These are phyloP conservation scores for Penicillium odoratum DNA, from an alignment of 495 filamentous ascomycete species.

Conservation along the genomic window DNA sequence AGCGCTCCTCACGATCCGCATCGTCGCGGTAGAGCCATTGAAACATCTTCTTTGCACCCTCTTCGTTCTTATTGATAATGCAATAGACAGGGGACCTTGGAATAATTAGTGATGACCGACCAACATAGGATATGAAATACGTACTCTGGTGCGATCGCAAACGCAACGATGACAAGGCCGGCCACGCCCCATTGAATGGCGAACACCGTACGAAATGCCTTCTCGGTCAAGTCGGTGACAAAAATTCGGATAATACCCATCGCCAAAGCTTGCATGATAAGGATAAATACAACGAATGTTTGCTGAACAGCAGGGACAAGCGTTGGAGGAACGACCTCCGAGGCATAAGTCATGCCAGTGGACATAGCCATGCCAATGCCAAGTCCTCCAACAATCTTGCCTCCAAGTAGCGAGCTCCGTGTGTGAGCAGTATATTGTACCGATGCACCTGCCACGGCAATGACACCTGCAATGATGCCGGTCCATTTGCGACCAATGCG, in stretches of 20 bases:
- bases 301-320: slow-evolving; percentile 22
- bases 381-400: slow-evolving; percentile 31
- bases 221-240: slow-evolving; percentile 18
- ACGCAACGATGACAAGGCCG: slow-evolving; percentile 14
- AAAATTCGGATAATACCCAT: slow-evolving; percentile 30
- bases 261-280: slow-evolving; percentile 27
- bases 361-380: slow-evolving; percentile 19
- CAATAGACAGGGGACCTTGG: background rate
- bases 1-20: slow-evolving; percentile 16
- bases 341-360: slow-evolving; percentile 30
- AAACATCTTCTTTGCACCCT: slow-evolving; percentile 12
- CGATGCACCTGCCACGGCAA: slow-evolving; percentile 10
- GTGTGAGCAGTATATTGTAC: slow-evolving; percentile 19
- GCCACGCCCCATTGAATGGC: slow-evolving; percentile 22
- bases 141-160: slow-evolving; percentile 20
- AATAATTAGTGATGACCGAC: background rate
- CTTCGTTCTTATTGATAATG: slow-evolving; percentile 4
- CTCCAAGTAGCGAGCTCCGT: slow-evolving; percentile 24
- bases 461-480: slow-evolving; percentile 15
- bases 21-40: slow-evolving; percentile 12
- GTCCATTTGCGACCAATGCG: slow-evolving; percentile 24
- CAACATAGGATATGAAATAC: slow-evolving; percentile 1
- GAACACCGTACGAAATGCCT: slow-evolving; percentile 18
- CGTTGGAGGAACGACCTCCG: slow-evolving; percentile 25
- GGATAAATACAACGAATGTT: slow-evolving; percentile 26